Evolutionary conservation across 2,329 filamentous ascomycete species (phyloP), one percentile per base, ranked within the genome.

Genomic region (Diaporthe citri): DNA sequence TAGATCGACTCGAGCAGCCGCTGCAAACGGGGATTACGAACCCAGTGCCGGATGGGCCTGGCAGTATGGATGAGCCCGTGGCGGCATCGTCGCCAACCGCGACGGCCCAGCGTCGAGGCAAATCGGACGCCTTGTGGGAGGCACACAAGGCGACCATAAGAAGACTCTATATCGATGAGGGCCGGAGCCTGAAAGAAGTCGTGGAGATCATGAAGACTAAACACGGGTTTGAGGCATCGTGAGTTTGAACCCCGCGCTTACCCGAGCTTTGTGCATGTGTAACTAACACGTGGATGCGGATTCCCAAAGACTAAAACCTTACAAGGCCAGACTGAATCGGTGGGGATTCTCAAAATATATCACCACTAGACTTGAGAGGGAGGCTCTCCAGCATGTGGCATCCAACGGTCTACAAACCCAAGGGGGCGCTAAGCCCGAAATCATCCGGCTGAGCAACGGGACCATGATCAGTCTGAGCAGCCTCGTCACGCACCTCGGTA

Each of bases 261-360:
- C 15, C 9, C 46, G 5, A 25, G 39, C 6, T 22, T 36, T 36
- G 43, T 25, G 13, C 10, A 3, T 1, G 4, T 51, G 15, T 28
- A 20, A 12, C 60, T 64, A 43, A 64, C 28, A 17, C n/a, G 25
- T 22, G 10, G 4, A n/a, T 22, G 56, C 5, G 31, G 31, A 10
- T 4, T 36, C 0, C 25, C 2, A 28, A 41, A 64, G 60, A 17
- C 22, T 51, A 10, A 67, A 67, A 8, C n/a, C 48, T 5, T 67
- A 52, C 64, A 67, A 67, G 46, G 46, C 31, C 31, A 25, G 46
- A 20, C n/a, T 67, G 17, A 67, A 67, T 13, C 46, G 46, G 22
- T 67, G 64, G 64, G 46, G 64, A 0, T 67, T 67, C 22, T 67
- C 64, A 25, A 67, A 67, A 12, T 67, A 67, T 34, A 67, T 67